Conservation (phyloP, 2,329 filamentous ascomycete genomes). For the Trichoderma sp. region DNA sequence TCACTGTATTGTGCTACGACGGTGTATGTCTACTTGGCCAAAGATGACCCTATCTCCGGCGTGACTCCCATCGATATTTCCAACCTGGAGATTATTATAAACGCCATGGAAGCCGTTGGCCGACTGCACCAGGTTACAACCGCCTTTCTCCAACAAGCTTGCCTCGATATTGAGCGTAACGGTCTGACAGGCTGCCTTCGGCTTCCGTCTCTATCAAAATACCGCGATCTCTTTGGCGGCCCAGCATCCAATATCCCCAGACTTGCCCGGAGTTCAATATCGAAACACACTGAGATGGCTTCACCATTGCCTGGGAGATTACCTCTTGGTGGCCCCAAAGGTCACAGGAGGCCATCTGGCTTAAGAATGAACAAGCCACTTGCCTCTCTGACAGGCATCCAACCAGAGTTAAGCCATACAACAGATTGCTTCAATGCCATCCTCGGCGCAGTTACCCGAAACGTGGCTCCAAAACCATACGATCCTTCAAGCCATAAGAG, state of each 20-base stretch:
- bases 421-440: conserved; percentile 34
- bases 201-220: conserved; percentile 37
- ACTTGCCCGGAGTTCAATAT: conserved; percentile 45
- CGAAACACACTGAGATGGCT: conserved; percentile 40
- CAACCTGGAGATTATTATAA: conserved; percentile 71
- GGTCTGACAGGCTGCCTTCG: conserved; percentile 38
- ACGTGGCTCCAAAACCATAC: conserved; percentile 26
- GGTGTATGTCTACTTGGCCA: conserved; percentile 78
- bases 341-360: conserved; percentile 8
- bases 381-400: neutral
- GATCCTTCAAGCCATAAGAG: conserved; percentile 33
- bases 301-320: conserved; percentile 46
- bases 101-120: conserved; percentile 74
- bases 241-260: conserved; percentile 45
- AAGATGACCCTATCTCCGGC: conserved; percentile 60
- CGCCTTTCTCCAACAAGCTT: conserved; percentile 80
- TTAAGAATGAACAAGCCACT: conserved; percentile 19
- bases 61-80: conserved; percentile 47
- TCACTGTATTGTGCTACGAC: conserved; percentile 82
- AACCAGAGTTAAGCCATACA: neutral
- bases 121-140: conserved; percentile 72
- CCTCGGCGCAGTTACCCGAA: conserved; percentile 35
- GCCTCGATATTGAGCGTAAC: conserved; percentile 71
- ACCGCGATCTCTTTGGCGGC: conserved; percentile 32
- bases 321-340: conserved; percentile 35